Evolutionary conservation across 371 early-diverging fungal species (phyloP).

Genomic region (Quaeritorhiza haematococci): DNA sequence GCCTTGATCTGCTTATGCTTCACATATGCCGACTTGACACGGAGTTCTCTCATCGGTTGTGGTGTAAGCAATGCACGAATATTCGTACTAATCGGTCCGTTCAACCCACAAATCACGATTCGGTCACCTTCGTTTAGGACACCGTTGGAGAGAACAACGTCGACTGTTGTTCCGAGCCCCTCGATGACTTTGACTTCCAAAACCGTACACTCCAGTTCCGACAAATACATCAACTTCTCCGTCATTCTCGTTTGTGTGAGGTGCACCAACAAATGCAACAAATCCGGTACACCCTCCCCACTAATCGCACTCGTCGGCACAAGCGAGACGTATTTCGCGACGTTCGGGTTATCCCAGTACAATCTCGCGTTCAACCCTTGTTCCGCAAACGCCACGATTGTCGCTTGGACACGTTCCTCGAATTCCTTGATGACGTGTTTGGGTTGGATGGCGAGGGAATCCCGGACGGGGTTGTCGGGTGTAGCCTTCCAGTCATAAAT

Average conservation of each 20-base stretch:
- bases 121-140: slow-evolving; percentile 95
- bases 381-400: slow-evolving; percentile 91
- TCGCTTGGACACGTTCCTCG: slow-evolving; percentile 74
- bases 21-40: slow-evolving; percentile 95
- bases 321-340: slow-evolving; percentile 92
- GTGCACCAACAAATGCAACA: slow-evolving; percentile 88
- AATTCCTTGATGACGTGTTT: slow-evolving; percentile 83
- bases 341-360: slow-evolving; percentile 95
- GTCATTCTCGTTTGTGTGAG: slow-evolving; percentile 96
- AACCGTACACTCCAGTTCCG: slow-evolving; percentile 97
- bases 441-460: slow-evolving; percentile 76
- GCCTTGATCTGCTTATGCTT: slow-evolving; percentile 98
- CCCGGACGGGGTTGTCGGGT: slow-evolving; percentile 77
- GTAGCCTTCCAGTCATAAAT: slow-evolving; percentile 93
- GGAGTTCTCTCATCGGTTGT: slow-evolving; percentile 97
- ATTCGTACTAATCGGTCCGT: slow-evolving; percentile 95
- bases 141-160: slow-evolving; percentile 98
- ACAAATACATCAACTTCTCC: slow-evolving; percentile 91
- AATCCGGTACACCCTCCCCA: slow-evolving; percentile 99
- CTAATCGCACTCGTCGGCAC: slow-evolving; percentile 99
- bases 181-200: slow-evolving; percentile 99
- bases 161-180: slow-evolving; percentile 98
- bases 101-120: slow-evolving; percentile 94
- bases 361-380: slow-evolving; percentile 95
- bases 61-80: slow-evolving; percentile 96